Evolutionary conservation across 2,329 filamentous ascomycete genomes (phyloP).

Genomic region (Fusarium buxicola): DNA sequence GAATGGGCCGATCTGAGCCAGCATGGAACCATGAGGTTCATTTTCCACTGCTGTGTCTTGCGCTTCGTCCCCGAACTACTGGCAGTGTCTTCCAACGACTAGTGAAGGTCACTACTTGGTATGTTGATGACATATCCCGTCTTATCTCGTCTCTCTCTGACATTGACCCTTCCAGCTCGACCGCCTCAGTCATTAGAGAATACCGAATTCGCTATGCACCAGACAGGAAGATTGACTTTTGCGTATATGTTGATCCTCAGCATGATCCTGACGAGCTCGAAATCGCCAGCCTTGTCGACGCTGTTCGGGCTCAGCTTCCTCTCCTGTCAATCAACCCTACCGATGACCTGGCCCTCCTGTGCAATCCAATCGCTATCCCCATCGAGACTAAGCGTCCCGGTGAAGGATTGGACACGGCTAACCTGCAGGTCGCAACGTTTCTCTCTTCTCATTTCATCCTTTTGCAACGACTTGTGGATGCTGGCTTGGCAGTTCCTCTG

Average conservation of each 20-base stretch:
- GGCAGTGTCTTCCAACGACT: not conserved
- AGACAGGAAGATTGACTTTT: slow-evolving; percentile 26
- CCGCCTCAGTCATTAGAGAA: not conserved
- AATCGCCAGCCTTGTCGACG: not conserved
- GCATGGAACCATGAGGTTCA: slow-evolving; percentile 9
- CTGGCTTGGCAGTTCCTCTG: not conserved
- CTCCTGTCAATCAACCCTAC: slow-evolving; percentile 2
- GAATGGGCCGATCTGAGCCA: not conserved
- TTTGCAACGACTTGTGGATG: not conserved
- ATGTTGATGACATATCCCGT: not conserved
- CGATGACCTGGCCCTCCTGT: not conserved
- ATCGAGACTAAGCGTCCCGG: slow-evolving; percentile 23
- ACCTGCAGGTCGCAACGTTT: slow-evolving; percentile 9
- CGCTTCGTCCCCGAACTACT: not conserved
- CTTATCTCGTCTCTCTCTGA: not conserved
- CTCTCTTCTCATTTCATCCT: not conserved
- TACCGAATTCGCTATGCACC: not conserved
- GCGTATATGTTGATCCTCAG: slow-evolving; percentile 1
- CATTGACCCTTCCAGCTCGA: not conserved
- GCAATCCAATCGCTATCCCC: slow-evolving; percentile 13
- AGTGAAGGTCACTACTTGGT: not conserved
- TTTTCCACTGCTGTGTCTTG: not conserved
- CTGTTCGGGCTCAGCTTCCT: not conserved
- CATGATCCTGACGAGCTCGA: not conserved
- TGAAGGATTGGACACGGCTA: slow-evolving; percentile 5